Evolutionary conservation across 2,329 filamentous ascomycete species (phyloP), one percentile per base, ranked within the genome.

Genomic region (Cordyceps cateniannulata): DNA sequence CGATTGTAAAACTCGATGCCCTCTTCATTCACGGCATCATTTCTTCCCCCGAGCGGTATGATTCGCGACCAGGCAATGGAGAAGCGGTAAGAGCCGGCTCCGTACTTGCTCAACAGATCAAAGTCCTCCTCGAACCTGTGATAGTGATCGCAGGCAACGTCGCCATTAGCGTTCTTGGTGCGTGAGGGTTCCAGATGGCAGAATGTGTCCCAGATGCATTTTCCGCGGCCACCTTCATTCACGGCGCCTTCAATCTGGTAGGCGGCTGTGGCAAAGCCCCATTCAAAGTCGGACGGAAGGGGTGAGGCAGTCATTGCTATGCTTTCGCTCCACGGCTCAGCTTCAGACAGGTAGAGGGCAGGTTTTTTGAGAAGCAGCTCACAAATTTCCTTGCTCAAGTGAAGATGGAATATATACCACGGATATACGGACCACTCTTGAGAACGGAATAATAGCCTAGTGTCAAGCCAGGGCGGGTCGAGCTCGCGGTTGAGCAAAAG

Each of bases 61-160:
- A 88, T 80, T 47, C 85, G 83, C 6, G 85, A 82, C 85, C 85
- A 88, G 9, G 84, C 84, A 40, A 88, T 73, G 4, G 85, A 87
- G 69, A 88, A 88, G 22, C 85, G 81, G 68, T 88, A 88, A 5
- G 81, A 81, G 64, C 81, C 78, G 8, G 83, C 82, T 50, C 84
- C 82, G 50, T 81, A 81, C 51, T 76, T 71, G 65, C 82, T 83
- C 63, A 89, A 70, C 8, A 88, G 74, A 5, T 78, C 82, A 62
- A 88, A 81, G 66, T 89, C 86, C 56, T 84, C 76, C 12, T 73
- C 70, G 3, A 70, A 72, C 0, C 71, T 69, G 61, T 79, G 71
- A 63, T 78, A 79, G 60, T 77, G 73, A 35, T 77, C 73, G 27
- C 75, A 76, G 2, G 76, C 76, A 22, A 85, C 69, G 64, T 84